Evolutionary conservation across 1,284 basidiomycete genomes (phyloP).

Genomic region (Mycena sp.): DNA sequence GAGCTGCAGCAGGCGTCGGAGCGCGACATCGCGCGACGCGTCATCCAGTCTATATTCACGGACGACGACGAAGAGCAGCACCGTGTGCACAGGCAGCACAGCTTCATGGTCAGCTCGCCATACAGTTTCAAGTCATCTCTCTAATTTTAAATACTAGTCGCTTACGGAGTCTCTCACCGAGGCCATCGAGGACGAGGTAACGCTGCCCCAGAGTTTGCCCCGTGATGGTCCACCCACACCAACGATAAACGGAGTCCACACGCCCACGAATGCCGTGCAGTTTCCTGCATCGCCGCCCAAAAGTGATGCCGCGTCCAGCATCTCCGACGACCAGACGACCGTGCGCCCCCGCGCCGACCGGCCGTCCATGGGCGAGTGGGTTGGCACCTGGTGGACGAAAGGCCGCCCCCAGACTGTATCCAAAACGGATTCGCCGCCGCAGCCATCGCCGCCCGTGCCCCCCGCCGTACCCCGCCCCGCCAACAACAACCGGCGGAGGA

Average conservation of each 20-base stretch:
- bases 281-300: not conserved
- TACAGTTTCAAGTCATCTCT: conserved; percentile 13
- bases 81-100: conserved; percentile 62
- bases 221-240: conserved; percentile 44
- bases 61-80: conserved; percentile 67
- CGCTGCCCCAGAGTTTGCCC: conserved; percentile 48
- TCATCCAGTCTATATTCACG: conserved; percentile 73
- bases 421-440: conserved; percentile 19
- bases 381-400: conserved; percentile 70
- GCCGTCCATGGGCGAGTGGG: conserved; percentile 68
- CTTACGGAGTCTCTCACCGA: conserved; percentile 75
- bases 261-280: conserved; percentile 21
- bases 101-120: conserved; percentile 54
- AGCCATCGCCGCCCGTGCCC: conserved; percentile 29
- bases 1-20: conserved; percentile 66
- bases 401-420: conserved; percentile 38
- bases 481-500: conserved; percentile 18
- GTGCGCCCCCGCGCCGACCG: conserved; percentile 45
- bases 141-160: conserved; percentile 53
- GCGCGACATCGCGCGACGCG: conserved; percentile 67
- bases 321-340: conserved; percentile 32
- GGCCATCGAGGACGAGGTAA: conserved; percentile 72
- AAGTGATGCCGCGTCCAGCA: conserved; percentile 13
- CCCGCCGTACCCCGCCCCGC: conserved; percentile 49
- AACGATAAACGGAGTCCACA: conserved; percentile 44